phyloP scores from a whole-genome alignment of 108 stramenopile genomes.

The Nitzschia palea region DNA sequence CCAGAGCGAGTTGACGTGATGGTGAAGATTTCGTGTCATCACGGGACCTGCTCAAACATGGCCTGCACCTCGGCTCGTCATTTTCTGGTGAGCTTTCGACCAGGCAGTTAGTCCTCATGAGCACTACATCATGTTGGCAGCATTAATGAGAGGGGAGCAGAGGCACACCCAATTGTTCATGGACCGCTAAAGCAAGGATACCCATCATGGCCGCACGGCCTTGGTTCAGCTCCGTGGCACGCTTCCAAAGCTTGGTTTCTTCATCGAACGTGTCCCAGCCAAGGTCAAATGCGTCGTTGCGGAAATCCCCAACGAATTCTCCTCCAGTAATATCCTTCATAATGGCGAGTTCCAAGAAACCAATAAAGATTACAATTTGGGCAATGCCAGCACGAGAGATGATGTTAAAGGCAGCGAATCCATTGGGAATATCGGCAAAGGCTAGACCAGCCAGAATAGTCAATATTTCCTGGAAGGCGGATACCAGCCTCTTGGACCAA shows the following conservation, averaged over 20 bases:
- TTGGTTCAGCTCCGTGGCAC: slow-evolving; percentile 68
- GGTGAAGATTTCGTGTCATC: too few relatives aligned
- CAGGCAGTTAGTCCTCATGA: too few relatives aligned
- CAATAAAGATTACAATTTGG: slow-evolving; percentile 66
- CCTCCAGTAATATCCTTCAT: too few relatives aligned
- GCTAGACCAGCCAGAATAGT: slow-evolving; percentile 54
- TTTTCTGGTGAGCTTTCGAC: too few relatives aligned
- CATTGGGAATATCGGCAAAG: slow-evolving; percentile 40
- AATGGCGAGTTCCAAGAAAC: slow-evolving; percentile 61
- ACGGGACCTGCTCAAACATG: too few relatives aligned
- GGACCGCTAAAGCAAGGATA: slow-evolving; percentile 79
- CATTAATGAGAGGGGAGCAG: slow-evolving; percentile 45
- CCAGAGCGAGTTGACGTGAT: too few relatives aligned
- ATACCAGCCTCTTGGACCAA: slow-evolving; percentile 62
- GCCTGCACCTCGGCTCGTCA: too few relatives aligned
- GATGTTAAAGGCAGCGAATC: slow-evolving; percentile 47
- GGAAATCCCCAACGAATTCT: slow-evolving; percentile 65
- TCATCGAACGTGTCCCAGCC: slow-evolving; percentile 66
- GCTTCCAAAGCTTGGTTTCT: slow-evolving; percentile 54
- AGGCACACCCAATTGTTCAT: slow-evolving; percentile 77
- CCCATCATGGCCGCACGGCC: slow-evolving; percentile 85
- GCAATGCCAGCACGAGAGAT: slow-evolving; percentile 50
- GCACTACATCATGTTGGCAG: too few relatives aligned
- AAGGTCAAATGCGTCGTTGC: slow-evolving; percentile 61
- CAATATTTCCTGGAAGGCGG: slow-evolving; percentile 77